Conservation (phyloP, 306 rosid genomes). For the Dryas drummondii region DNA sequence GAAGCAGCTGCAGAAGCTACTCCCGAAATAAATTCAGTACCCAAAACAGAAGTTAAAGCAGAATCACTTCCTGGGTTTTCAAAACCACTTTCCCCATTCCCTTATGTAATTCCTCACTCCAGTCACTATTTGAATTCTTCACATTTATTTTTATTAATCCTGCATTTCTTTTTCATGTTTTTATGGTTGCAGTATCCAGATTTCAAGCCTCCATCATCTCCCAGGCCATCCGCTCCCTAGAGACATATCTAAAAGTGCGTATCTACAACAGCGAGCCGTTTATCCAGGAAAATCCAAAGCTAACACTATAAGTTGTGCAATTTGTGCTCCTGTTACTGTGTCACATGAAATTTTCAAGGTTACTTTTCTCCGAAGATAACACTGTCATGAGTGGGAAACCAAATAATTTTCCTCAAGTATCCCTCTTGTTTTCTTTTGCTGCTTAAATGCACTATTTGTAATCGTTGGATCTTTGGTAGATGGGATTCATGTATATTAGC, state of each 20-base stretch:
- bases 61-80: slow-evolving; percentile 53
- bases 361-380: slow-evolving; percentile 15
- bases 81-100: slow-evolving; percentile 81
- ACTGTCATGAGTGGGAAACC: slow-evolving; percentile 25
- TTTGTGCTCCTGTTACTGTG: slow-evolving; percentile 22
- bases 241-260: slow-evolving; percentile 24
- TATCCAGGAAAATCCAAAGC: slow-evolving; percentile 3
- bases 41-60: slow-evolving; percentile 58
- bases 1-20: slow-evolving; percentile 45
- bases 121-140: slow-evolving; percentile 12
- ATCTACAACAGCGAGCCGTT: slow-evolving; percentile 31
- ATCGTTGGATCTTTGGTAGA: slow-evolving; percentile 31
- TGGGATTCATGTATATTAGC: slow-evolving; percentile 30
- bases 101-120: slow-evolving; percentile 51
- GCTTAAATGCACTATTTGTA: slow-evolving; percentile 24
- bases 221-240: slow-evolving; percentile 88
- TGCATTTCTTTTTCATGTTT: neutral
- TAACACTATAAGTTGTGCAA: slow-evolving; percentile 18
- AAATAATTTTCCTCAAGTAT: slow-evolving; percentile 9
- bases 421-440: slow-evolving; percentile 22
- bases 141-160: slow-evolving; percentile 10
- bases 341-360: slow-evolving; percentile 23
- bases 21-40: slow-evolving; percentile 59
- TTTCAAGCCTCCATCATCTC: slow-evolving; percentile 96
- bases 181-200: slow-evolving; percentile 81